Conservation (phyloP, 78 protist species). For the Dictyostelium citrinum region DNA sequence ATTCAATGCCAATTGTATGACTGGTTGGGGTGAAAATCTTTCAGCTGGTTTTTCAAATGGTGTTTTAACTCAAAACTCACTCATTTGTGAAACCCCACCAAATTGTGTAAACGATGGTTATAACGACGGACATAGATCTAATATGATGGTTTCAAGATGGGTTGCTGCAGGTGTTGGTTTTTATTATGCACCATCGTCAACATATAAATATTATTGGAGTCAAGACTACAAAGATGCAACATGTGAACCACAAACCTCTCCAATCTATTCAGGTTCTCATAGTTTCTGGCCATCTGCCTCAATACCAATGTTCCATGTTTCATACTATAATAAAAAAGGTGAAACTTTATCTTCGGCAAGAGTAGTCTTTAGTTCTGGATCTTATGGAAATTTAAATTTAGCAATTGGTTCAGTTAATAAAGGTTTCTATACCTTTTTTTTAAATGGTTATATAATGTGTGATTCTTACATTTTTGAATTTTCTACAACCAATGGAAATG, state of each 20-base stretch:
- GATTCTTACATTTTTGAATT: constrained; percentile 23
- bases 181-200: not conserved
- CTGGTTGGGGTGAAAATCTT: constrained; percentile 27
- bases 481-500: not conserved
- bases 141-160: not conserved
- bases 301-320: not conserved
- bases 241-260: not conserved
- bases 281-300: not conserved
- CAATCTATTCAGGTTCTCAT: constrained; percentile 29
- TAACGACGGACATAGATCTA: constrained; percentile 21
- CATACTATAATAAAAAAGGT: not conserved
- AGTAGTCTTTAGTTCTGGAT: not conserved
- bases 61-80: not conserved
- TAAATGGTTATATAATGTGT: not conserved
- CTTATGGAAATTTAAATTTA: not conserved
- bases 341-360: not conserved
- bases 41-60: not conserved
- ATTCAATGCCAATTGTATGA: not conserved
- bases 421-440: not conserved
- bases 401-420: not conserved
- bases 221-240: constrained; percentile 15
- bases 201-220: constrained; percentile 21
- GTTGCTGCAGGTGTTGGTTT: constrained; percentile 7
- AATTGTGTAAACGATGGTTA: constrained; percentile 5
- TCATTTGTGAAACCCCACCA: constrained; percentile 12